Evolutionary conservation across 2,329 filamentous ascomycete species (phyloP).

Genomic region (Aspergillus tubingensis): DNA sequence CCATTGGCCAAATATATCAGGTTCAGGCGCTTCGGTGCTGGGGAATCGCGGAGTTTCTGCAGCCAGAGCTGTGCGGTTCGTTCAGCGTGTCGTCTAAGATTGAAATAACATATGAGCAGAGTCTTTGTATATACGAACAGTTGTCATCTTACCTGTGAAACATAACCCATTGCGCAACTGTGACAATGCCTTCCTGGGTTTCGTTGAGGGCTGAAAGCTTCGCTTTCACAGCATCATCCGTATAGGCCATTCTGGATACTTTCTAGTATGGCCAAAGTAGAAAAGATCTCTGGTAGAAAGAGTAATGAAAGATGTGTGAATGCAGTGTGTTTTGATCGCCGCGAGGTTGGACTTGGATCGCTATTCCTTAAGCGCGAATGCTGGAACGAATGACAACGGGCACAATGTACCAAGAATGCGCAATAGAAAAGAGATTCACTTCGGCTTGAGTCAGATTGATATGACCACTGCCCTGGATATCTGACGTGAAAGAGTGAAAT

Average conservation of each 20-base stretch:
- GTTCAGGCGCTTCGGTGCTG: slow-evolving; percentile 81
- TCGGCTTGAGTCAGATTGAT: not conserved
- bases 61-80: slow-evolving; percentile 91
- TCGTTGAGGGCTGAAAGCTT: slow-evolving; percentile 96
- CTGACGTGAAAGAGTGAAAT: slow-evolving; percentile 4
- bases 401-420: not conserved
- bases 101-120: slow-evolving; percentile 19
- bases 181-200: slow-evolving; percentile 94
- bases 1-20: slow-evolving; percentile 94
- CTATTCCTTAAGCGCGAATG: not conserved
- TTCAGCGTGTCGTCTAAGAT: slow-evolving; percentile 79
- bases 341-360: not conserved
- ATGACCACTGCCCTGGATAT: not conserved
- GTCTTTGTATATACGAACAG: slow-evolving; percentile 16
- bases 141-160: slow-evolving; percentile 76
- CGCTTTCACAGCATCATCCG: slow-evolving; percentile 89
- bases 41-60: slow-evolving; percentile 82
- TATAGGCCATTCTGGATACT: slow-evolving; percentile 74
- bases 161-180: slow-evolving; percentile 98
- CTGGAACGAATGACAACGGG: not conserved
- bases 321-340: slow-evolving; percentile 1
- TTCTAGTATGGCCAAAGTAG: not conserved
- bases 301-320: not conserved
- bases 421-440: not conserved
- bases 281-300: not conserved